Conservation (phyloP, 176 grass and related monocot species). For the Musa itinerans region DNA sequence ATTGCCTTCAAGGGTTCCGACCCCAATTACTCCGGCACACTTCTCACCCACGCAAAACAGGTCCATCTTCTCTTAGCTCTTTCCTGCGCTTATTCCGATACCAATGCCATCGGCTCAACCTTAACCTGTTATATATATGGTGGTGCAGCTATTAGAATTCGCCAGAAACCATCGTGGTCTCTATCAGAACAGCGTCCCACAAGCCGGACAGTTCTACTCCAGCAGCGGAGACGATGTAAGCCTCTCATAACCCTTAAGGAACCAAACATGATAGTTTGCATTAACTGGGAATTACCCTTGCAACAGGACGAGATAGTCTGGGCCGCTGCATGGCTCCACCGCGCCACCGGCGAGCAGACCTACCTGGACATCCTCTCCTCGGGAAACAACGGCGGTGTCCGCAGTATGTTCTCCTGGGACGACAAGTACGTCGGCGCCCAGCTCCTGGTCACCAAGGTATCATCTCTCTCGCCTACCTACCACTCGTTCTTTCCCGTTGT, state of each 20-base stretch:
- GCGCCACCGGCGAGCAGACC: conserved; percentile 33
- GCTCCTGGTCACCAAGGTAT: conserved; percentile 51
- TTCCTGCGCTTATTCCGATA: too few relatives aligned
- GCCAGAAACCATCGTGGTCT: conserved; percentile 45
- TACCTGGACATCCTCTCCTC: conserved; percentile 34
- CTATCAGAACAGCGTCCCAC: conserved; percentile 56
- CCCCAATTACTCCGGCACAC: conserved; percentile 20
- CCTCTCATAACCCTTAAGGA: background rate
- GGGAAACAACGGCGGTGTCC: conserved; percentile 28
- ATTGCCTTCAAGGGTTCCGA: conserved; percentile 22
- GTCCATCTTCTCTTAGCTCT: background rate
- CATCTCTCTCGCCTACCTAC: too few relatives aligned
- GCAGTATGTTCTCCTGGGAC: conserved; percentile 38
- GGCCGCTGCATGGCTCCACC: conserved; percentile 61
- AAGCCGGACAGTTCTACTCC: conserved; percentile 29
- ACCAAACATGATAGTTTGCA: background rate
- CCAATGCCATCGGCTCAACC: too few relatives aligned
- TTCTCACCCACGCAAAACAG: conserved; percentile 54
- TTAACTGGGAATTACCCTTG: background rate
- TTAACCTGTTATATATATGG: too few relatives aligned
- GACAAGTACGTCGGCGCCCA: conserved; percentile 71
- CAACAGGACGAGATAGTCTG: conserved; percentile 71
- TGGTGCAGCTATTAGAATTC: conserved; percentile 56
- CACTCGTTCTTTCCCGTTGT: too few relatives aligned
- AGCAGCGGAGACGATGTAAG: conserved; percentile 68